A percentile compares a stretch with the other conserved stretches of the same genome.
These are phyloP conservation scores for Radiomyces spectabilis DNA, from an alignment of 192 early-diverging fungal species.

Conservation along the genomic window DNA sequence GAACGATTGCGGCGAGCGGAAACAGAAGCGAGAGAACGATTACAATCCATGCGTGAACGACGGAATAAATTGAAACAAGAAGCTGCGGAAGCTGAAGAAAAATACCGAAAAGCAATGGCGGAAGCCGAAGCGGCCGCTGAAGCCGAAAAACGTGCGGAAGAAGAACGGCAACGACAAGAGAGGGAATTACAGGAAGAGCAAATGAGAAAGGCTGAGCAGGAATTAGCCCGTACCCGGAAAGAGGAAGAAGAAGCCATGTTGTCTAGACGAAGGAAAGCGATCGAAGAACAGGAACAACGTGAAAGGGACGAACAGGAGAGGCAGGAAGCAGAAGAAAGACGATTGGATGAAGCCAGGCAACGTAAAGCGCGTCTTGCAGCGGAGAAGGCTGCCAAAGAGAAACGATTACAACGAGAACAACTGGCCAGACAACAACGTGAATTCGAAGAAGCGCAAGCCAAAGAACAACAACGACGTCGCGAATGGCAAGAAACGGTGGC, in stretches of 20 bases:
- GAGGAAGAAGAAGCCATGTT: neutral
- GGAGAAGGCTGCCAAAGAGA: conserved; percentile 19
- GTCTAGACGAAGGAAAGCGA: too few relatives aligned
- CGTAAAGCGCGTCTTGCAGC: conserved; percentile 25
- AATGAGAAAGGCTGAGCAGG: conserved; percentile 1
- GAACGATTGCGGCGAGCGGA: conserved; percentile 39
- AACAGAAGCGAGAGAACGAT: conserved; percentile 24
- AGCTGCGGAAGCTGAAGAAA: conserved; percentile 27
- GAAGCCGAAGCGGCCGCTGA: conserved; percentile 19
- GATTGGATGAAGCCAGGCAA: conserved; percentile 11
- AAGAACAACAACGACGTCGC: conserved; percentile 5
- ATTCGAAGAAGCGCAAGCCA: conserved; percentile 10
- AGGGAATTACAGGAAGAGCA: conserved; percentile 14
- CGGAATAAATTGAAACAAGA: conserved; percentile 22
- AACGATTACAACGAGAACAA: conserved; percentile 9
- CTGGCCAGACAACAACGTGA: conserved; percentile 13
- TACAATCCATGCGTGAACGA: conserved; percentile 21
- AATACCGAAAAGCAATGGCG: conserved; percentile 7
- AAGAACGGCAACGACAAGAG: conserved; percentile 26
- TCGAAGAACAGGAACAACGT: conserved; percentile 12
- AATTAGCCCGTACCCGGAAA: conserved; percentile 1
- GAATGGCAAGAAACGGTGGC: conserved; percentile 14
- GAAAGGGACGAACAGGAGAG: conserved; percentile 24
- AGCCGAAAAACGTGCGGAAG: conserved; percentile 25
- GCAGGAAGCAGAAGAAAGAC: conserved; percentile 28